Conservation (phyloP, 192 early-diverging fungal genomes). For the Linnemannia hyalina region DNA sequence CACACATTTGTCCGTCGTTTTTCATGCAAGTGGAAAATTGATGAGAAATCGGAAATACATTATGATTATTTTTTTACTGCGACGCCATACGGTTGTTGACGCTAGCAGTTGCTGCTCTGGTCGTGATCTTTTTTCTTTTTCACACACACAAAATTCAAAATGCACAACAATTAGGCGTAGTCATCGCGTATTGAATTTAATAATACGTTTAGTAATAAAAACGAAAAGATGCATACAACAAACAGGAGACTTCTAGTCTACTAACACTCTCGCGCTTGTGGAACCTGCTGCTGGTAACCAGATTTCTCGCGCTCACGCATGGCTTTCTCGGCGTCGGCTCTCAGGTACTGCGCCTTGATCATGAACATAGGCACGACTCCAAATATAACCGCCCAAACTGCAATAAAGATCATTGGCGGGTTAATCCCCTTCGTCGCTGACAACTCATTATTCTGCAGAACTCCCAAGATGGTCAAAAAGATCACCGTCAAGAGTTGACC, state of each 20-base stretch:
- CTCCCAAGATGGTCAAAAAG: conserved; percentile 21
- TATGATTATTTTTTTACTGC: neutral
- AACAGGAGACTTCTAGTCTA: neutral
- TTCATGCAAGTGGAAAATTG: conserved; percentile 6
- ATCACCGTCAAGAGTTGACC: conserved; percentile 25
- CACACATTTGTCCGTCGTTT: neutral
- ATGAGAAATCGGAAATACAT: conserved; percentile 3
- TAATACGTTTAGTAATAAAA: neutral
- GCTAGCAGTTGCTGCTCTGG: no score
- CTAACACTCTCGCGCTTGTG: neutral
- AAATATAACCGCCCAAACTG: conserved; percentile 23
- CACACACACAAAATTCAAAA: no score
- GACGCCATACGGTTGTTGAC: no score
- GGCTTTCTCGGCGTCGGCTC: conserved; percentile 25
- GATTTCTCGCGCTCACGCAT: neutral
- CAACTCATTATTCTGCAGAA: conserved; percentile 18
- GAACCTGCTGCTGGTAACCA: neutral
- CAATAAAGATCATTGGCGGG: conserved; percentile 35
- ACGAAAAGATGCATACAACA: neutral
- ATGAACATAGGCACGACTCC: conserved; percentile 25
- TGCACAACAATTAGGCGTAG: neutral
- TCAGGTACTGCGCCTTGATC: conserved; percentile 16
- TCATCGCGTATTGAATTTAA: neutral
- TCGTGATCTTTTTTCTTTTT: neutral
- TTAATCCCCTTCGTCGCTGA: conserved; percentile 21